These are phyloP conservation scores for Pelagomonas calceolata DNA, from an alignment of 108 stramenopile species.

Conservation along the genomic window DNA sequence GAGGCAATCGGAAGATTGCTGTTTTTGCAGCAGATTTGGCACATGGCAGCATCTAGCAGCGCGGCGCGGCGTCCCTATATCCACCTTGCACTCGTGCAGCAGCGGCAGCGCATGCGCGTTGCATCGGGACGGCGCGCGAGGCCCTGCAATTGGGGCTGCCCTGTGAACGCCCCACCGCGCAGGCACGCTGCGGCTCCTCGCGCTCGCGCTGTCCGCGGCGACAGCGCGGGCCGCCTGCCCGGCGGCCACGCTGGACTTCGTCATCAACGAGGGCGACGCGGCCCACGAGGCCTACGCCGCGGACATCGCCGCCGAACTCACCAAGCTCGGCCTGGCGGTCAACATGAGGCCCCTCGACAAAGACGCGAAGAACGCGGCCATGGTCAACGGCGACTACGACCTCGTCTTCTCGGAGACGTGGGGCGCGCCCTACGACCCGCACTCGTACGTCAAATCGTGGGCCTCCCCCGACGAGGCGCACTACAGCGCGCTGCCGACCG, in stretches of 20 bases:
- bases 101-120: too few species aligned
- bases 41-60: too few species aligned
- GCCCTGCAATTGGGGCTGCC: too few species aligned
- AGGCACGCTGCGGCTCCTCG: too few species aligned
- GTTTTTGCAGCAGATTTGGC: too few species aligned
- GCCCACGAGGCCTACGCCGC: slow-evolving; percentile 46
- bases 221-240: slow-evolving; percentile 14
- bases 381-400: slow-evolving; percentile 41
- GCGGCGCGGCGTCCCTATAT: too few species aligned
- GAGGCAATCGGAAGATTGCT: too few species aligned
- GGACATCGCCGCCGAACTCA: slow-evolving; percentile 40
- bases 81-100: too few species aligned
- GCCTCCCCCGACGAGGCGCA: slow-evolving; percentile 34
- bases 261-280: slow-evolving; percentile 38
- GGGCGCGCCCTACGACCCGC: slow-evolving; percentile 60
- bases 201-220: too few species aligned
- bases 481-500: slow-evolving; percentile 32
- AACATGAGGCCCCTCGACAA: slow-evolving; percentile 22
- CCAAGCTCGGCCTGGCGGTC: slow-evolving; percentile 37
- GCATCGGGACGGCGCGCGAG: too few species aligned
- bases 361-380: slow-evolving; percentile 36
- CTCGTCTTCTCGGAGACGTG: slow-evolving; percentile 44
- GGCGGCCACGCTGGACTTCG: slow-evolving; percentile 22
- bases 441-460: slow-evolving; percentile 24
- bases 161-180: too few species aligned